Base-by-base conservation (phyloP, 257 asterid genomes). In the Solanum virginianum region DNA sequence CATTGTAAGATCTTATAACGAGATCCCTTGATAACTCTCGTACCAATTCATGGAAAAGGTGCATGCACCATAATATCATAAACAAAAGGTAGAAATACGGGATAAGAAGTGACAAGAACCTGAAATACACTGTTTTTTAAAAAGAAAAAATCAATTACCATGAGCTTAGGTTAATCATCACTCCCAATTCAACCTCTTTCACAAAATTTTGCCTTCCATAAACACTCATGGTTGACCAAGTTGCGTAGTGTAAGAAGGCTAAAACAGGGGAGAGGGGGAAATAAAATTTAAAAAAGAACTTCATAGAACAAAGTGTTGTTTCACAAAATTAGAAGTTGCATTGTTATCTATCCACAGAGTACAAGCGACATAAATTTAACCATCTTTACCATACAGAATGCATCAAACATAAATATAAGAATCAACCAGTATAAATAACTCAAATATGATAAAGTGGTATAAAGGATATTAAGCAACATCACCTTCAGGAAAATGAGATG, bases 401-500 rank as follows among this genome's bases (percentile, higher is more conserved):
- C 24, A 24, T 47, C 43, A 49, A 75, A 49, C 41, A 75, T 75
- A 75, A 75, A 49, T 49, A 75, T 49, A 26, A 22, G 45, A 75
- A 49, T n/a, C 45, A 29, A 49, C 41, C 45, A 45, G 81, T 75
- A 47, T 51, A 55, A 62, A 47, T 26, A 39, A 47, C 51, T 22
- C 71, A 71, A 53, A 56, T 70, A 41, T 36, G 56, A 84, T 32
- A 80, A 54, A 41, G 36, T n/a, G 22, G 29, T 43, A 66, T 9
- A 68, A 65, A 85, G 65, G 77, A 47, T 54, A 80, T 17, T 8
- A 60, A 75, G 84, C 85, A 86, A 81, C 82, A 85, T 87, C 83
- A 96, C 99, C 98, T 97, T 97, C 62, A 97, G 90, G 85, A 94
- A 97, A 70, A 95, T 92, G 88, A 97, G 92, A 89, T 97, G 99